phyloP scores from a whole-genome alignment of 176 grass and related monocot genomes.

The Oryza coarctata region DNA sequence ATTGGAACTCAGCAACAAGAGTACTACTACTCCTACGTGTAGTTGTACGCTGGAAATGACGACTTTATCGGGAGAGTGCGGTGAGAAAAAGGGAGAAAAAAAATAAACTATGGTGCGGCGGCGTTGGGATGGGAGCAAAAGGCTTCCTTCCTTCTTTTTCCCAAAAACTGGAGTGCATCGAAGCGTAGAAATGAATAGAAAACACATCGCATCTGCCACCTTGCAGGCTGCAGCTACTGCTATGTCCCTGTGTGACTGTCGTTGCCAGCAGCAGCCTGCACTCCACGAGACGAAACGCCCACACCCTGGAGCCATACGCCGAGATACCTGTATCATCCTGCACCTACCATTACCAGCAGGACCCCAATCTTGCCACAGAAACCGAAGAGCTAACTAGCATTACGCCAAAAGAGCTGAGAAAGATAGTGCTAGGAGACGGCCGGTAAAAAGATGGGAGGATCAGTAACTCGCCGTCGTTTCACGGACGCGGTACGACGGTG shows the following conservation, averaged over 20 bases:
- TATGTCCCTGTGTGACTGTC: neutral
- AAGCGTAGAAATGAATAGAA: slow-evolving; percentile 4
- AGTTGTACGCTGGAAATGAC: neutral
- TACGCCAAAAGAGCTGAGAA: neutral
- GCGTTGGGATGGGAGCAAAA: slow-evolving; percentile 56
- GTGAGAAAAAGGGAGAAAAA: neutral
- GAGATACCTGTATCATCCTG: slow-evolving; percentile 34
- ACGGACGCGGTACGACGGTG: neutral
- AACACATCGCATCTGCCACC: slow-evolving; percentile 23
- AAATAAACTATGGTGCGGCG: neutral
- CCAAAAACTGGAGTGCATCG: slow-evolving; percentile 38
- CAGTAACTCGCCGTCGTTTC: slow-evolving; percentile 53
- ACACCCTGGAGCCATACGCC: neutral
- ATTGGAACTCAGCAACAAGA: neutral
- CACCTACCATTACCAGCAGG: neutral
- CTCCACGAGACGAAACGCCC: slow-evolving; percentile 4
- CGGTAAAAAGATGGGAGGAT: neutral
- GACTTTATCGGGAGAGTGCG: slow-evolving; percentile 8
- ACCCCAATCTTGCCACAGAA: slow-evolving; percentile 1
- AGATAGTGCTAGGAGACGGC: no score
- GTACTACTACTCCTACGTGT: neutral
- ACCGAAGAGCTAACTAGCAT: slow-evolving; percentile 30
- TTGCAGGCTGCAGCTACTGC: slow-evolving; percentile 27
- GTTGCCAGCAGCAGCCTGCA: slow-evolving; percentile 21
- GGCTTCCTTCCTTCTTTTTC: slow-evolving; percentile 48